Evolutionary conservation across 2,329 filamentous ascomycete species (phyloP), one percentile per base, ranked within the genome.

Genomic region (Pseudopyrenochaeta lycopersici): DNA sequence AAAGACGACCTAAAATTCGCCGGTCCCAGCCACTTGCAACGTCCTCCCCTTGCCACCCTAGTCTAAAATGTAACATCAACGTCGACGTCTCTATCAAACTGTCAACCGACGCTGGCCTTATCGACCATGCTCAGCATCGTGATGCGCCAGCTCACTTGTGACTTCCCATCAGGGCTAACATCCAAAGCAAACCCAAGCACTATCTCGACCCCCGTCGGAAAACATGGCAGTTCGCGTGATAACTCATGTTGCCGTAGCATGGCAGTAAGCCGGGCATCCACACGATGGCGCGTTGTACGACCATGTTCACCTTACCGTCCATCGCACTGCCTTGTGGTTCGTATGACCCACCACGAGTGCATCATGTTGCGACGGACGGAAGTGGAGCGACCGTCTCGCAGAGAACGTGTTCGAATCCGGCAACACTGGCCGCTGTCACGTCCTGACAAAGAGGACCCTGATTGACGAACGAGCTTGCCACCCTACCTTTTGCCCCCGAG

Each of bases 241-340:
- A 57, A 46, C 60, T 43, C 54, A 63, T 68, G 66, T 56, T 64
- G 64, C 54, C 42, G 68, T 72, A 64, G 59, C 64, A 70, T 65
- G 47, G 60, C 56, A 61, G 52, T 51, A 47, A 47, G 52, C 33
- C 40, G 33, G 50, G 40, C 45, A 38, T 58, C 44, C 29, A 41
- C 42, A 63, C 63, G 70, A 67, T 64, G 61, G 58, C 63, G 60
- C 54, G 64, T 69, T 67, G 70, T 70, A 70, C 57, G 20, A 68
- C 70, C 59, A 70, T 49, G 63, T 64, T 68, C 62, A 67, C 68
- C 42, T 59, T 48, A 49, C 61, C 60, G 46, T 59, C 62, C 68
- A 65, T 67, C 42, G 60, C 58, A 64, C 52, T 59, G 54, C 63
- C 17, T 62, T 52, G 48, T 61, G 43, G 49, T 44, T 49, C 49